These are phyloP conservation scores for Ogataea siamensis DNA, from an alignment of 805 yeast genomes.

Conservation along the genomic window DNA sequence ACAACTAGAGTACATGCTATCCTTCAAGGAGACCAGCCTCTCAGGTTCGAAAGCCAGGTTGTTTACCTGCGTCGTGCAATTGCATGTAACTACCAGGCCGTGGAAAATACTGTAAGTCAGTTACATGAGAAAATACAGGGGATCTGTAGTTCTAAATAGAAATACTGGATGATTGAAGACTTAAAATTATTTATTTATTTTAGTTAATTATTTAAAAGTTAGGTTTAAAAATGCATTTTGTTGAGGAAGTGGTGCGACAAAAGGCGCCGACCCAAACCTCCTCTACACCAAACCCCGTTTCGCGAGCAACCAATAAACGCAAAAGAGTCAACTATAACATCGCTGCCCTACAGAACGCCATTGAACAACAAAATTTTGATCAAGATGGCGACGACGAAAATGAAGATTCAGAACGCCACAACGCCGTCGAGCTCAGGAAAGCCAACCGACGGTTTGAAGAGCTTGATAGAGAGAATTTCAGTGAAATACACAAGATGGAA, in stretches of 20 bases:
- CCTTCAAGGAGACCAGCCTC: slow-evolving; percentile 23
- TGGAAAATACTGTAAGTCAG: slow-evolving; percentile 18
- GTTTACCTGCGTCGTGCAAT: slow-evolving; percentile 25
- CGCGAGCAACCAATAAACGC: slow-evolving; percentile 21
- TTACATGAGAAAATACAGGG: slow-evolving; percentile 21
- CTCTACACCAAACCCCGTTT: slow-evolving; percentile 7
- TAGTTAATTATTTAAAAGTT: background rate
- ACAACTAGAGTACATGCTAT: slow-evolving; percentile 9
- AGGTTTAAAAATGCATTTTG: slow-evolving; percentile 7
- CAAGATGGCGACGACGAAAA: slow-evolving; percentile 32
- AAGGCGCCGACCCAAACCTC: slow-evolving; percentile 3
- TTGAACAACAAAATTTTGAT: slow-evolving; percentile 30
- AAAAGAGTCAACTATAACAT: slow-evolving; percentile 36
- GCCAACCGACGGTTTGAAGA: slow-evolving; percentile 40
- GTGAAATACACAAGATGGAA: slow-evolving; percentile 37
- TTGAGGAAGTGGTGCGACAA: slow-evolving; percentile 11
- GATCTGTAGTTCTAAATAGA: slow-evolving; percentile 2
- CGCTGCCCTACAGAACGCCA: slow-evolving; percentile 28
- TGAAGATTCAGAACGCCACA: slow-evolving; percentile 27
- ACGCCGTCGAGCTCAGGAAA: slow-evolving; percentile 34
- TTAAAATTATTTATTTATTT: background rate
- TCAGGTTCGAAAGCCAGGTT: slow-evolving; percentile 16
- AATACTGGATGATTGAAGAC: no score
- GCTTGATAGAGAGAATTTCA: slow-evolving; percentile 43
- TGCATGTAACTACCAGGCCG: slow-evolving; percentile 27